A percentile compares a stretch with the other conserved stretches of the same genome.
These are phyloP conservation scores for Arthrobotrys sphaeroides DNA, from an alignment of 2,329 filamentous ascomycete genomes.

Conservation along the genomic window DNA sequence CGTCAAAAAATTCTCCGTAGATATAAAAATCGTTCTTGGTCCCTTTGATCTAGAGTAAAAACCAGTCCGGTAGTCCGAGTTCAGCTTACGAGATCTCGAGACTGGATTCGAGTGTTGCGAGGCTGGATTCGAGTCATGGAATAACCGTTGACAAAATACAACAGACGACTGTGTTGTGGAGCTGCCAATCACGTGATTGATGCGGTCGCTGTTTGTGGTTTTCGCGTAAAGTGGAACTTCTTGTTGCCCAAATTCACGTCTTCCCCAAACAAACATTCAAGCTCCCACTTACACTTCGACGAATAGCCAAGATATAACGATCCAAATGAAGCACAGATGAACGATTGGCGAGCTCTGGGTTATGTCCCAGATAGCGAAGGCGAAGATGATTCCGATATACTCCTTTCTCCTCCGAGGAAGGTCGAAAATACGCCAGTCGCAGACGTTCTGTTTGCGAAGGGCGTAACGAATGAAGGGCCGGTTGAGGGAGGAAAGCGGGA, in stretches of 20 bases:
- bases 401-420: slow-evolving; percentile 16
- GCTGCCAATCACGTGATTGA: slow-evolving; percentile 23
- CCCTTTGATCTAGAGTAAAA: no score
- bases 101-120: no score
- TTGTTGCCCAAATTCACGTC: slow-evolving; percentile 34
- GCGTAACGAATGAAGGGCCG: slow-evolving; percentile 3
- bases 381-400: slow-evolving; percentile 56
- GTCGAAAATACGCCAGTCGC: neutral
- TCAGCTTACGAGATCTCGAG: no score
- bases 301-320: slow-evolving; percentile 25
- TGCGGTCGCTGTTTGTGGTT: slow-evolving; percentile 3
- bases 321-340: slow-evolving; percentile 54
- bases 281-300: neutral
- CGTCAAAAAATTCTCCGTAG: no score
- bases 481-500: neutral
- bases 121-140: no score
- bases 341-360: slow-evolving; percentile 57
- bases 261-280: slow-evolving; percentile 18
- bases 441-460: neutral
- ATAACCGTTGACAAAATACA: neutral
- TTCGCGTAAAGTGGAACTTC: slow-evolving; percentile 50
- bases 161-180: neutral
- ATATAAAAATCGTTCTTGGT: no score
- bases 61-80: no score
- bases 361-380: slow-evolving; percentile 58